Evolutionary conservation across 1,284 basidiomycete species (phyloP), one percentile per base, ranked within the genome.

Genomic region (Phenoliferia sp.): DNA sequence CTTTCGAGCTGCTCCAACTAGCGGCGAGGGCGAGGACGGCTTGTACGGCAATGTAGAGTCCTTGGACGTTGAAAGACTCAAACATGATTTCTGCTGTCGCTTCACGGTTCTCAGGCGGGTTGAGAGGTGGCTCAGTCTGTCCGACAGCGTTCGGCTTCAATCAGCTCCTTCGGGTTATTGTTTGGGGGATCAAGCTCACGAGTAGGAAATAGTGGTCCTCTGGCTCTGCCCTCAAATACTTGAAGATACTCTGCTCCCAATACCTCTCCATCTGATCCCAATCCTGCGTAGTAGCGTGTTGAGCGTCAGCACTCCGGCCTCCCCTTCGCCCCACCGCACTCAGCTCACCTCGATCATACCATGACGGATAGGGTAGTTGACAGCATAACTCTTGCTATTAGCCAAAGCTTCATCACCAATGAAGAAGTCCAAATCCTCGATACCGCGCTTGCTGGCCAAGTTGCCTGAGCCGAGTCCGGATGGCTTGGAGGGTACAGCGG

Each of bases 61-160:
- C 92, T 33, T 73, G 68, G 44, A 74, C 74, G 68, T 74, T 73
- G 70, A 74, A 76, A 35, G 74, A 72, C 57, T 73, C 96, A 80
- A 99, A 99, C 87, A 99, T 98, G 83, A 99, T 98, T 79, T 99
- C 96, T 17, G 96, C 96, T 0, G 95, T 99, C 79, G 96, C 94
- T 81, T 99, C 96, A 73, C 96, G 85, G 83, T 99, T 99, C 83
- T 99, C 96, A 4, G 96, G 96, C 1, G 95, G 87, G 79, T 99
- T 99, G 70, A 99, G 87, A 56, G 96, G 96, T 15, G 96, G 96
- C 79, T 99, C 96, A 33, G 96, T 99, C 94, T 96, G 73, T 9
- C 15, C 16, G 1, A 12, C 26, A 22, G 54, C 54, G 26, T 4
- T 16, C 5, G 56, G 32, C 4, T 5, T 15, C n/a, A 28, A 28